These are phyloP conservation scores for Cryptococcus amylolentus DNA, from an alignment of 1,284 basidiomycete genomes.

Conservation along the genomic window DNA sequence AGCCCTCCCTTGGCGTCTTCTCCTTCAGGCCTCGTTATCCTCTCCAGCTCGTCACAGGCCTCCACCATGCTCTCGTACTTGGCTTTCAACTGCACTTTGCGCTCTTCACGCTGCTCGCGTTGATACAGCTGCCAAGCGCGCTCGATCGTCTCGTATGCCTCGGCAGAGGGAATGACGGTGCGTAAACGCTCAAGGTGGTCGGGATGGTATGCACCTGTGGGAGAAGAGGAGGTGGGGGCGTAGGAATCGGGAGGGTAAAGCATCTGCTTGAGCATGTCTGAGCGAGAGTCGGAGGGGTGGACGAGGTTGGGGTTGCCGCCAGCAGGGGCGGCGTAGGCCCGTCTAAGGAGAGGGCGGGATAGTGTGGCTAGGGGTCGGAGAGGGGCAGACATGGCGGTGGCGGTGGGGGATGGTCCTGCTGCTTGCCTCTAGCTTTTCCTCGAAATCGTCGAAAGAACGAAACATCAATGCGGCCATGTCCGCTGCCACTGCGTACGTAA, in stretches of 20 bases:
- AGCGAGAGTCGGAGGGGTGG: slow-evolving; percentile 57
- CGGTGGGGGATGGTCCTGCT: not conserved
- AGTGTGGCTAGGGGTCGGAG: not conserved
- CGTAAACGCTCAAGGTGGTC: slow-evolving; percentile 67
- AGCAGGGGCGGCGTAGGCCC: slow-evolving; percentile 9
- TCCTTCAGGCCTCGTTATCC: slow-evolving; percentile 32
- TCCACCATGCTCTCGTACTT: slow-evolving; percentile 72
- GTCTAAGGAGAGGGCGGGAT: not conserved
- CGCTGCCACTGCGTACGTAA: not conserved
- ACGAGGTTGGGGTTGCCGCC: slow-evolving; percentile 2
- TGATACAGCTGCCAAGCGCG: slow-evolving; percentile 84
- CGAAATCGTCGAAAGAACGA: not conserved
- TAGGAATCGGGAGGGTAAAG: slow-evolving; percentile 71
- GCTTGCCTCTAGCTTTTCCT: not conserved
- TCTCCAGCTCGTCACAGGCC: slow-evolving; percentile 75
- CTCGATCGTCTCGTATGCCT: slow-evolving; percentile 90
- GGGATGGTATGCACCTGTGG: slow-evolving; percentile 74
- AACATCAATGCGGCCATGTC: not conserved
- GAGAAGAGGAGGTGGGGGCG: slow-evolving; percentile 52
- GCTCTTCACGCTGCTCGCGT: slow-evolving; percentile 66
- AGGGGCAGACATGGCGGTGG: not conserved
- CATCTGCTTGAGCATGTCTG: slow-evolving; percentile 67
- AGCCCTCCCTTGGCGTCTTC: slow-evolving; percentile 8
- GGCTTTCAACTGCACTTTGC: slow-evolving; percentile 62
- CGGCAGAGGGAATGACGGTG: slow-evolving; percentile 70